Evolutionary conservation across 2,329 filamentous ascomycete genomes (phyloP).

Genomic region (Xylaria sp.): DNA sequence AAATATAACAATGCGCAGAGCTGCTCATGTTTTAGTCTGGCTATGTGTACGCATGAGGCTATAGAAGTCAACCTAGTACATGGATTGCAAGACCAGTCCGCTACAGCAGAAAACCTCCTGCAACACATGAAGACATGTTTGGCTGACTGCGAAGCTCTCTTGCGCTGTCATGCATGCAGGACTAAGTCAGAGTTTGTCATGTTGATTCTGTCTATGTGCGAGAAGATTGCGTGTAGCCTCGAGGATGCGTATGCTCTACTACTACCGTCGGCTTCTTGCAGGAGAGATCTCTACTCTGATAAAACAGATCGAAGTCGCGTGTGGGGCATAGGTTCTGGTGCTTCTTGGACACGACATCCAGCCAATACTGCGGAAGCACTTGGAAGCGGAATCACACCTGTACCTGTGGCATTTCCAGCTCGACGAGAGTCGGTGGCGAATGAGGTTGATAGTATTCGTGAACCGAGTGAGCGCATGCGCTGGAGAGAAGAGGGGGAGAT

Average conservation of each 20-base stretch:
- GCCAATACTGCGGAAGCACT: background rate
- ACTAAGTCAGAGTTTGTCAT: slow-evolving; percentile 6
- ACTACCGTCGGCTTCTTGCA: background rate
- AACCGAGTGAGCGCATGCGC: background rate
- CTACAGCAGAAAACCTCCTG: background rate
- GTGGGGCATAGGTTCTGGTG: background rate
- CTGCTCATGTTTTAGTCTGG: background rate
- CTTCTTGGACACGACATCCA: background rate
- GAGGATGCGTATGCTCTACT: background rate
- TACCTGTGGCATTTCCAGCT: background rate
- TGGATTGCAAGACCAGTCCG: background rate
- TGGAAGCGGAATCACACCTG: background rate
- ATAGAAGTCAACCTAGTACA: background rate
- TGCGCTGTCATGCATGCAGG: slow-evolving; percentile 2
- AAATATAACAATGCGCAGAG: background rate
- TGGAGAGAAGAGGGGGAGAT: background rate
- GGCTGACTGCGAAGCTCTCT: background rate
- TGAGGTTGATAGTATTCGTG: background rate
- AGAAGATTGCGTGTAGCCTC: slow-evolving; percentile 5
- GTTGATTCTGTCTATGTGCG: background rate
- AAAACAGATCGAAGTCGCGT: background rate
- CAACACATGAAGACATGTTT: background rate
- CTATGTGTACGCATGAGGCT: slow-evolving; percentile 7
- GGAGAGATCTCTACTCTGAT: background rate
- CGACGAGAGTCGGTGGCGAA: background rate